Evolutionary conservation across 495 filamentous ascomycete genomes (phyloP).

Genomic region (Xylaria intraflava): DNA sequence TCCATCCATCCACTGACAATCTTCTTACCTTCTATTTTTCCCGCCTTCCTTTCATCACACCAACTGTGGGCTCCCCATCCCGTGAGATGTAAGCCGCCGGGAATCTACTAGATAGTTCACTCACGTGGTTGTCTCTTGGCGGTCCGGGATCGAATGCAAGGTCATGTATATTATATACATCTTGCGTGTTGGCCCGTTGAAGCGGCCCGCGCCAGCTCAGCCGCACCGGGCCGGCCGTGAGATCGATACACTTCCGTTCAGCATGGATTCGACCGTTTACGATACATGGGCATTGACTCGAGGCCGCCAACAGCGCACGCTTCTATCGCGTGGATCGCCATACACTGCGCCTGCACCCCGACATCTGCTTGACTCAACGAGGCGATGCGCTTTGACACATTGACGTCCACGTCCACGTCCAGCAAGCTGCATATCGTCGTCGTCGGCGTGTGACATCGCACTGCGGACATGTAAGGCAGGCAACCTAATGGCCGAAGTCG

Average conservation of each 20-base stretch:
- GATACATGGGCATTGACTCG: neutral
- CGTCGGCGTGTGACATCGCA: neutral
- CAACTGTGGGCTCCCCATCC: neutral
- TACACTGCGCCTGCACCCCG: neutral
- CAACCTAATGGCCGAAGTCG: neutral
- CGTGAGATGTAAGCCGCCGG: neutral
- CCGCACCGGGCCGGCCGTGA: conserved; percentile 7
- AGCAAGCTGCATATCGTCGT: neutral
- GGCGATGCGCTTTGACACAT: neutral
- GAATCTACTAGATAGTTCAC: too few relatives aligned
- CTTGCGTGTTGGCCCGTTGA: conserved; percentile 7
- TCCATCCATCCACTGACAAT: too few relatives aligned
- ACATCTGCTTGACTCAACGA: neutral
- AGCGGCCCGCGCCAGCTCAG: conserved; percentile 12
- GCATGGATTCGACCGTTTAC: conserved; percentile 7
- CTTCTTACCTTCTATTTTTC: too few relatives aligned
- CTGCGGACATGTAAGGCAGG: neutral
- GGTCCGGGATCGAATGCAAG: neutral
- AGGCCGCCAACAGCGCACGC: neutral
- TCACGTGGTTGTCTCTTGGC: neutral
- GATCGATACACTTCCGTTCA: conserved; percentile 2
- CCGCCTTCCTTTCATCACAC: neutral
- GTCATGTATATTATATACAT: conserved; percentile 3
- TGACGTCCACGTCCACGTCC: neutral
- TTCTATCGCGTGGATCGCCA: neutral